Conservation (phyloP, 495 filamentous ascomycete genomes). For the Beverwykella pulmonaria region DNA sequence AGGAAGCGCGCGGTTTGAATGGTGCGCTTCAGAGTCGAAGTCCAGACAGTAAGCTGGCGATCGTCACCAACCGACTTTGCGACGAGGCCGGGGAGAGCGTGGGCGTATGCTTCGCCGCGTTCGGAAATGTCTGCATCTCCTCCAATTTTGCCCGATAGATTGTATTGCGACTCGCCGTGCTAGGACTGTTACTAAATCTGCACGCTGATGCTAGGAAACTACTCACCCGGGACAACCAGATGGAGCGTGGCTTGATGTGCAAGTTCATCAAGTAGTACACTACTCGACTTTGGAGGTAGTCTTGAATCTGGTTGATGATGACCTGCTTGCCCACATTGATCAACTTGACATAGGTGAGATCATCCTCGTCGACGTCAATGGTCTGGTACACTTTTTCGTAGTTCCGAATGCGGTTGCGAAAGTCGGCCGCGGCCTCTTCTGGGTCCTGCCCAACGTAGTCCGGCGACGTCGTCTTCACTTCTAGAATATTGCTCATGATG, state of each 20-base stretch:
- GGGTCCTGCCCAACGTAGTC: conserved; percentile 95
- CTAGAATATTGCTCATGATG: conserved; percentile 95
- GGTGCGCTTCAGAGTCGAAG: conserved; percentile 89
- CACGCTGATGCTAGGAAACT: neutral
- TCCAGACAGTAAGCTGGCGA: conserved; percentile 92
- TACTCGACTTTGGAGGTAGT: conserved; percentile 92
- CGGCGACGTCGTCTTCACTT: conserved; percentile 94
- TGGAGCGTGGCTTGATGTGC: conserved; percentile 94
- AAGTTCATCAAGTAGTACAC: conserved; percentile 99
- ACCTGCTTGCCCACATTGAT: conserved; percentile 95
- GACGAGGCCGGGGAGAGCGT: conserved; percentile 77
- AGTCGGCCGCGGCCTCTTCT: conserved; percentile 84
- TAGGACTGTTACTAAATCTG: conserved; percentile 45
- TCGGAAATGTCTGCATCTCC: conserved; percentile 85
- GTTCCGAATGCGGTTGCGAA: conserved; percentile 89
- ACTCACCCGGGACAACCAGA: conserved; percentile 92
- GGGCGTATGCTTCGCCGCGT: conserved; percentile 86
- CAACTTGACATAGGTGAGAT: conserved; percentile 91
- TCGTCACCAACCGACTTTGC: conserved; percentile 76
- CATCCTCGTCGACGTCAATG: conserved; percentile 80
- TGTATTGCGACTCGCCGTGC: conserved; percentile 94
- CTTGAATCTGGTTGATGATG: conserved; percentile 94
- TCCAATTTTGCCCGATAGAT: conserved; percentile 84
- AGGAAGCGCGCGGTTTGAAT: conserved; percentile 87
- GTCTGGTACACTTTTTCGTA: conserved; percentile 96